A percentile compares a stretch with the other conserved stretches of the same genome.
phyloP scores from a whole-genome alignment of 176 grass and related monocot genomes.

The Aegilops bicornis region DNA sequence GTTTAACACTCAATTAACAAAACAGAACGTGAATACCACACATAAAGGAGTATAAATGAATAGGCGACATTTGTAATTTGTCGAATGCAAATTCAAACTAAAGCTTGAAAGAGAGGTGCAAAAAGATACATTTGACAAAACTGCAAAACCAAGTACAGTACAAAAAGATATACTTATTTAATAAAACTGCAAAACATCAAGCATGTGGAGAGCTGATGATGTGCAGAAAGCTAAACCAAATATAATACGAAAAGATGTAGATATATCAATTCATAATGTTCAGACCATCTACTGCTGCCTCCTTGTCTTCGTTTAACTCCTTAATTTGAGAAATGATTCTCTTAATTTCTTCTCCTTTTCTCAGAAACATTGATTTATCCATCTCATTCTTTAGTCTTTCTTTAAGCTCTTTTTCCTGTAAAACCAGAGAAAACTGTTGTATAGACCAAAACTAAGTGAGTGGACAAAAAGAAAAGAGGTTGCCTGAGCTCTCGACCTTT shows the following conservation, averaged over 20 bases:
- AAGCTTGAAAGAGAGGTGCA: background rate
- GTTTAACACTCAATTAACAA: background rate
- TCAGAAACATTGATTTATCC: conserved; percentile 33
- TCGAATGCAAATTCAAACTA: background rate
- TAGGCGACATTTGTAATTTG: background rate
- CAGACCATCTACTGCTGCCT: conserved; percentile 51
- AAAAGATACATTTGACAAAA: conserved; percentile 9
- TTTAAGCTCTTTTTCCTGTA: conserved; percentile 75
- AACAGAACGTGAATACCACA: background rate
- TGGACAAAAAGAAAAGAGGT: conserved; percentile 3
- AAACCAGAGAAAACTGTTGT: conserved; percentile 13
- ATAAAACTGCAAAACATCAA: background rate
- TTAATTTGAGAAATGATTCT: conserved; percentile 69
- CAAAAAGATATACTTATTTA: background rate
- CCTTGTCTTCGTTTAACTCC: conserved; percentile 46
- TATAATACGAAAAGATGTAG: background rate
- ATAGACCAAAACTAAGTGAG: background rate
- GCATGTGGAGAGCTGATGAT: conserved; percentile 3
- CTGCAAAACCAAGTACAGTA: background rate
- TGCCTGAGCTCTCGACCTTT: conserved; percentile 50
- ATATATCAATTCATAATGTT: conserved; percentile 33
- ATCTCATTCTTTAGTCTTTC: conserved; percentile 49
- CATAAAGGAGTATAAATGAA: background rate
- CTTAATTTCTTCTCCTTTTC: conserved; percentile 31
- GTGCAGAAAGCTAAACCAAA: conserved; percentile 24